Evolutionary conservation across 176 grass and related monocot species (phyloP), one percentile per base, ranked within the genome.

Genomic region (Carex pumila): DNA sequence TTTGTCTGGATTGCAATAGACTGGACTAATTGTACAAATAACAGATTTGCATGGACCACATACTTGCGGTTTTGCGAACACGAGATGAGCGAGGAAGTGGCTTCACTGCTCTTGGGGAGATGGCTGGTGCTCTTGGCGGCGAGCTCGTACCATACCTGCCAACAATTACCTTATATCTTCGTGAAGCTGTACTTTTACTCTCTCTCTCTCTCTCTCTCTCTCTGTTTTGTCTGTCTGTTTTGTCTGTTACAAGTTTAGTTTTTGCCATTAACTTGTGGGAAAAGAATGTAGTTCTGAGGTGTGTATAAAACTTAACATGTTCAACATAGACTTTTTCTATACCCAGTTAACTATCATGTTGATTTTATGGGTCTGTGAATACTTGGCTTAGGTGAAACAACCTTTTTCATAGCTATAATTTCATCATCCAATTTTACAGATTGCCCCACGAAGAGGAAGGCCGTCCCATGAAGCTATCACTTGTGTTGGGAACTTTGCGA

Each of bases 31-130:
- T 90, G 87, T 58, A 76, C 22, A 45, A 84, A 84, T 71, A 71
- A 66, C 88, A 98, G 96, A 92, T 95, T 78, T 98, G 96, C 87
- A 98, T 98, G 96, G 96, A 98, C 87, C 96, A 98, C 88, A 95
- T 98, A 72, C 64, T 98, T 59, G 92, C 94, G 88, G 96, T 98
- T 86, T 65, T 98, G 81, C 91, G 91, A 76, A 98, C 89, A 70
- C 93, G 90, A 32, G 96, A 92, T 75, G 96, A 98, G 65, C 91
- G 96, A 54, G 91, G 89, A 76, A 98, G 96, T 81, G 93, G 96
- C 18, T 98, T 98, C 91, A 90, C 91, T 87, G 96, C 96, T 81
- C 89, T 98, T 80, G 93, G 91, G 79, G 96, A 98, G 89, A 98
- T 98, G 96, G 96, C 93, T 49, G 96, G 96, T 65, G 96, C 96